Evolutionary conservation across 2,329 filamentous ascomycete genomes (phyloP), one percentile per base, ranked within the genome.

Genomic region (Emmonsia crescens): DNA sequence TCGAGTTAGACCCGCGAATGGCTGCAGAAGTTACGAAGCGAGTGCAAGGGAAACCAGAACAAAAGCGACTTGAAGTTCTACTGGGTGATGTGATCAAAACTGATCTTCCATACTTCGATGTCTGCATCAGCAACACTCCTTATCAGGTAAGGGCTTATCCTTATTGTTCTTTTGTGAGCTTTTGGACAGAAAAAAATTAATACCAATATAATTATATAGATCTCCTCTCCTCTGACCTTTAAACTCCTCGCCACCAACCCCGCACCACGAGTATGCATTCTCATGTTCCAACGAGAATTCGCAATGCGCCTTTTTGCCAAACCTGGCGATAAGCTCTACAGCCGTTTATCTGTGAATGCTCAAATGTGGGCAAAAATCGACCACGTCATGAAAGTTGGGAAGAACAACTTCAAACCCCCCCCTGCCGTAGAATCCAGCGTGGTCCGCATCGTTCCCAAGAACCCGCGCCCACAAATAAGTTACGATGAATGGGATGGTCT

Each of bases 211-310:
- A 2, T 12, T 40, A 57, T 33, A 24, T 71, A 89, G 81, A 97
- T 97, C 71, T 96, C 90, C 12, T 91, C 87, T 65, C 94, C 93
- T 2, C 80, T 99, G 55, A 91, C 94, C 59, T 96, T 96, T 82
- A 87, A 93, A 76, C 85, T 97, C 55, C 83, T 97, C 59, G 84
- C 89, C 33, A 85, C 93, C 65, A 85, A 85, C 4, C 91, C 91
- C 51, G 87, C 91, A 0, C 94, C 94, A 0, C 81, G 93, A 40
- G 86, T 85, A 63, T 92, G 88, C 68, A 85, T 97, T 66, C 90
- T 97, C 77, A 96, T 96, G 91, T 94, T 96, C 70, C 93, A 97
- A 79, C 86, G 91, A 71, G 93, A 97, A 77, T 96, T 96, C 70
- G 92, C 92, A 21, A 86, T 96, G 74, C 85, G 93, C 46, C 80